Percentiles rank a stretch among this genome's conserved stretches.
phyloP scores from a whole-genome alignment of 495 filamentous ascomycete species.

The Mytilinidion resinicola region DNA sequence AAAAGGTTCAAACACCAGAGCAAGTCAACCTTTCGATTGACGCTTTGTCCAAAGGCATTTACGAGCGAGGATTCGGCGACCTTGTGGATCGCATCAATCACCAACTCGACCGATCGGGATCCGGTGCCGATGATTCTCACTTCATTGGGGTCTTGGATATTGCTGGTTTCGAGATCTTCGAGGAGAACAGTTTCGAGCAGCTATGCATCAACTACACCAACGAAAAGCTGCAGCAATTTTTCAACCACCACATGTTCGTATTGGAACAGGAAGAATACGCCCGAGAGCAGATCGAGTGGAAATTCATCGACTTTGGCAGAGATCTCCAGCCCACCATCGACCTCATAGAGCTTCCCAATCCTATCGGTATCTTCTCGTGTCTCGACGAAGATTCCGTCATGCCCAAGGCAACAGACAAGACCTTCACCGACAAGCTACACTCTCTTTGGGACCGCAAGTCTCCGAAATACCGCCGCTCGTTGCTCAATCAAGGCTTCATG shows the following conservation, averaged over 20 bases:
- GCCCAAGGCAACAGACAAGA: constrained; percentile 96
- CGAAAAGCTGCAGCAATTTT: constrained; percentile 98
- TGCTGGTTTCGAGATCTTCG: constrained; percentile 98
- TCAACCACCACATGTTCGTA: constrained; percentile 99
- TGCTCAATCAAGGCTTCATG: constrained; percentile 86
- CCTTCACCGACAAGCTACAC: constrained; percentile 96
- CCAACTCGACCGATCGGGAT: constrained; percentile 74
- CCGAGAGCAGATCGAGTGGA: constrained; percentile 97
- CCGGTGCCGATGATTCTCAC: constrained; percentile 75
- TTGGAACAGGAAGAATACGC: constrained; percentile 98
- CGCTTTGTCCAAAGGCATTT: constrained; percentile 93
- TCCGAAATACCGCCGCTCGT: constrained; percentile 81
- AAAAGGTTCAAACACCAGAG: constrained; percentile 94
- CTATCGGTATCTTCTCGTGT: constrained; percentile 98
- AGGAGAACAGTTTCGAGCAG: constrained; percentile 97
- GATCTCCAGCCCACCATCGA: constrained; percentile 98
- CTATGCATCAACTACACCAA: constrained; percentile 99
- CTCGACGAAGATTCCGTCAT: constrained; percentile 98
- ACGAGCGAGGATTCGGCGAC: constrained; percentile 91
- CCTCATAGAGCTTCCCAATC: constrained; percentile 90
- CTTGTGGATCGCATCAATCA: constrained; percentile 87
- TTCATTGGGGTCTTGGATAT: constrained; percentile 99
- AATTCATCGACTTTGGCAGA: constrained; percentile 98
- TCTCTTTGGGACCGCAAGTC: constrained; percentile 95
- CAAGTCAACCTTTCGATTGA: constrained; percentile 87